Conservation (phyloP, 495 filamentous ascomycete genomes). For the Viridothelium virens region DNA sequence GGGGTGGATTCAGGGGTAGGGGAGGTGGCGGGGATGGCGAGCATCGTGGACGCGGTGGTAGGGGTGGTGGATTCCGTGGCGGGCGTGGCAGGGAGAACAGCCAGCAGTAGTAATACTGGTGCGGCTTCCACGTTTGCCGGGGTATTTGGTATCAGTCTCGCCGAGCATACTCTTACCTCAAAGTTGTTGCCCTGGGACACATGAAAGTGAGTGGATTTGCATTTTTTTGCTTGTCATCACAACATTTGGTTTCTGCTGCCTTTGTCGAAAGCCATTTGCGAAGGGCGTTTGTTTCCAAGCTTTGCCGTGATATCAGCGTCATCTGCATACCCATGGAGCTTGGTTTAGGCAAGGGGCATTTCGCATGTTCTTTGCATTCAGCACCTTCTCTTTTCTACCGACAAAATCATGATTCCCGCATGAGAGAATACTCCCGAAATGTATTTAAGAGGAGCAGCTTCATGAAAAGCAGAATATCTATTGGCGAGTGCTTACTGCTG, state of each 20-base stretch:
- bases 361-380: slow-evolving; percentile 2
- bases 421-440: background rate
- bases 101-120: background rate
- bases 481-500: background rate
- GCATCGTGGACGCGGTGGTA: slow-evolving; percentile 17
- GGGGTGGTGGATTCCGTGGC: slow-evolving; percentile 16
- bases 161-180: too few relatives aligned
- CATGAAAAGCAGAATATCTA: background rate
- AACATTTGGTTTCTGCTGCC: background rate
- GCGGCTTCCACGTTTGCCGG: too few relatives aligned
- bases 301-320: slow-evolving; percentile 10
- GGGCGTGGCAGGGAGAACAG: slow-evolving; percentile 3
- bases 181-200: too few relatives aligned
- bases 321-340: slow-evolving; percentile 9
- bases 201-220: background rate
- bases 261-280: background rate
- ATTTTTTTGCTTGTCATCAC: background rate
- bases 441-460: background rate
- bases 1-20: slow-evolving; percentile 10
- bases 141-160: too few relatives aligned
- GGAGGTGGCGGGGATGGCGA: slow-evolving; percentile 12
- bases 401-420: background rate
- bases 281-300: slow-evolving; percentile 1
- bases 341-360: slow-evolving; percentile 5
- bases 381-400: background rate